Conservation (phyloP, 2,329 filamentous ascomycete genomes). For the Coniella vitis region DNA sequence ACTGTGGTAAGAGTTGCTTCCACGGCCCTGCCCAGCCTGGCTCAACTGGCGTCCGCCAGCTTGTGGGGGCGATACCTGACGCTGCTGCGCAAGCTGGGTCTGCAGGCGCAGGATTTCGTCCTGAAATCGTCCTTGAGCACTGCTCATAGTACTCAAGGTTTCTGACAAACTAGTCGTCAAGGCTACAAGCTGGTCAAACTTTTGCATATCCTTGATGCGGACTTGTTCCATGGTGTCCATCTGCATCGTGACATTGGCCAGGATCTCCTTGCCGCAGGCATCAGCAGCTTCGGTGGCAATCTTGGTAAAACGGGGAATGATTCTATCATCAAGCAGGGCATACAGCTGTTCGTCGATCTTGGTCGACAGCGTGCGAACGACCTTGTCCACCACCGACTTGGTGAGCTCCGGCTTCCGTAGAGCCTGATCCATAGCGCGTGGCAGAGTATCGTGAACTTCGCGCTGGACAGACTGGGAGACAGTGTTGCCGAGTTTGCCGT, state of each 20-base stretch:
- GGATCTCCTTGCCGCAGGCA: slow-evolving; percentile 60
- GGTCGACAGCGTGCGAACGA: slow-evolving; percentile 58
- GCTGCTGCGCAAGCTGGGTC: slow-evolving; percentile 20
- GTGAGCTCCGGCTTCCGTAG: slow-evolving; percentile 69
- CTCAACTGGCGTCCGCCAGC: slow-evolving; percentile 19
- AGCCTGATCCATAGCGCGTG: slow-evolving; percentile 57
- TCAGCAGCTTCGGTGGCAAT: slow-evolving; percentile 61
- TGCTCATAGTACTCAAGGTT: slow-evolving; percentile 63
- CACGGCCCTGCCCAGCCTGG: slow-evolving; percentile 18
- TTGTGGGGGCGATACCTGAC: slow-evolving; percentile 17
- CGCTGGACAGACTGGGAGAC: slow-evolving; percentile 56
- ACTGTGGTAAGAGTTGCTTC: slow-evolving; percentile 14
- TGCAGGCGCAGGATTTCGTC: slow-evolving; percentile 52
- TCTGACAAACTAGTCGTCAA: slow-evolving; percentile 61
- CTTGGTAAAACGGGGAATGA: slow-evolving; percentile 60
- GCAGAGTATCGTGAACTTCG: slow-evolving; percentile 66
- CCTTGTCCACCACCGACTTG: slow-evolving; percentile 64
- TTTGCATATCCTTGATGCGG: slow-evolving; percentile 49
- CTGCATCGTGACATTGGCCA: slow-evolving; percentile 51
- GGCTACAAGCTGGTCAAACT: slow-evolving; percentile 66
- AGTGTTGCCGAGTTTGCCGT: slow-evolving; percentile 58
- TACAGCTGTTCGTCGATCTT: slow-evolving; percentile 65
- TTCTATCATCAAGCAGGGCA: slow-evolving; percentile 51
- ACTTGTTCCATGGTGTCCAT: slow-evolving; percentile 43
- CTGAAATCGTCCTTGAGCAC: slow-evolving; percentile 63